Conservation (phyloP, 345 rosid species). For the Euphorbia pulcherrima region DNA sequence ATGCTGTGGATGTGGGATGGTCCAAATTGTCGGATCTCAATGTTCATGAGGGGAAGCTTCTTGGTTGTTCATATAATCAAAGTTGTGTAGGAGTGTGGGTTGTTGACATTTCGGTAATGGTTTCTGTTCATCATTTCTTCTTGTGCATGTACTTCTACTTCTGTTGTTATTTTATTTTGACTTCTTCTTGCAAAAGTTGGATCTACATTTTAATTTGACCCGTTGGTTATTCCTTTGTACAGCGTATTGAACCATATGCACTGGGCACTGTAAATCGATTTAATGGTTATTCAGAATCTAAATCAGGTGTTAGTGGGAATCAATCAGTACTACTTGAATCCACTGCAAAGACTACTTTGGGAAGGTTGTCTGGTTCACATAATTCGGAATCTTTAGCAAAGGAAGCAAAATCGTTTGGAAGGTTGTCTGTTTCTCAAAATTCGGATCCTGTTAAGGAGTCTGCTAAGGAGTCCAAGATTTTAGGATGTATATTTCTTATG, state of each 20-base stretch:
- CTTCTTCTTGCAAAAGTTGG: constrained; percentile 11
- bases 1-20: constrained; percentile 87
- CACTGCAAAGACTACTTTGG: constrained; percentile 45
- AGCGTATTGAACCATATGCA: constrained; percentile 86
- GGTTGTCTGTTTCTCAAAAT: constrained; percentile 81
- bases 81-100: constrained; percentile 92
- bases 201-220: too few species aligned
- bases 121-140: background rate
- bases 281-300: constrained; percentile 61
- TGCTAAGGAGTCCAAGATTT: constrained; percentile 55
- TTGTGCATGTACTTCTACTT: constrained; percentile 1
- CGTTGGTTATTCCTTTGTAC: constrained; percentile 16
- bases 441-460: constrained; percentile 45
- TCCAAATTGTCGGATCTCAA: constrained; percentile 84
- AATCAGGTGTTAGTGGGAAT: constrained; percentile 51
- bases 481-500: constrained; percentile 47
- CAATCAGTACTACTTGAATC: constrained; percentile 59
- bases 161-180: background rate
- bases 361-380: constrained; percentile 53
- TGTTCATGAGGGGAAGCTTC: constrained; percentile 75
- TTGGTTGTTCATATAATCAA: constrained; percentile 79
- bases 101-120: constrained; percentile 64
- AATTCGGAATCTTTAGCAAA: constrained; percentile 49
- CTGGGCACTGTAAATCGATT: constrained; percentile 33
- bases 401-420: constrained; percentile 76